Base-by-base conservation (phyloP, 2,329 filamentous ascomycete genomes). In the Metarhizium guizhouense region DNA sequence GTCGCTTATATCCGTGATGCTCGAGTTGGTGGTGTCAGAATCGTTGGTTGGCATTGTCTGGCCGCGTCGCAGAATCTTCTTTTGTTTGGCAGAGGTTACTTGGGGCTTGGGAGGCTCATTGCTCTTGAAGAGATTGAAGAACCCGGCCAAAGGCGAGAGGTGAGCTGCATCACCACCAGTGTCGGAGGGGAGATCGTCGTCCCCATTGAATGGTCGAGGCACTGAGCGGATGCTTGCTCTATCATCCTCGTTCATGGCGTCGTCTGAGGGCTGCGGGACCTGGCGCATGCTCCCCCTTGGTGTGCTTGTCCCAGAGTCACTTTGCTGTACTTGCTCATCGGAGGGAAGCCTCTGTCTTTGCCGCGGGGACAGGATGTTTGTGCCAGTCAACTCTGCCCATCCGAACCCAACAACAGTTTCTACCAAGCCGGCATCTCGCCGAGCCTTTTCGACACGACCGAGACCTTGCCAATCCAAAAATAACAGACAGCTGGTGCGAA, bases 391-490 rank as follows among this genome's bases (percentile, higher is more conserved):
- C 70, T 99, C 94, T 8, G 90, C 89, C 88, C 92, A 96, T 2
- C 94, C 93, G 79, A 93, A 96, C 55, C 89, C 90, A 34, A 94
- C 90, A 60, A 97, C 85, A 0, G 92, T 96, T 54, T 95, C 92
- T 42, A 99, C 89, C 32, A 97, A 76, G 0, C 93, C 93, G 58
- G 92, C 95, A 68, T 95, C 93, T 68, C 94, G 78, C 25, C 93
- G 83, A 11, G 94, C 93, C 71, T 99, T 99, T 62, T 97, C 91
- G 1, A 99, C 94, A 43, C 90, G 86, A 5, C 88, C 93, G 3
- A 99, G 76, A 0, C 94, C 94, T 71, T 92, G 88, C 94, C 94
- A 99, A 68, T 99, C 94, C 1, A 99, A 76, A 65, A 99, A 99
- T 6, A 99, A 74, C n/a, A 99, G 76, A 69, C 93, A 99, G 60